Evolutionary conservation across 306 rosid genomes (phyloP), one percentile per base, ranked within the genome.

Genomic region (Elaeagnus macrophylla): DNA sequence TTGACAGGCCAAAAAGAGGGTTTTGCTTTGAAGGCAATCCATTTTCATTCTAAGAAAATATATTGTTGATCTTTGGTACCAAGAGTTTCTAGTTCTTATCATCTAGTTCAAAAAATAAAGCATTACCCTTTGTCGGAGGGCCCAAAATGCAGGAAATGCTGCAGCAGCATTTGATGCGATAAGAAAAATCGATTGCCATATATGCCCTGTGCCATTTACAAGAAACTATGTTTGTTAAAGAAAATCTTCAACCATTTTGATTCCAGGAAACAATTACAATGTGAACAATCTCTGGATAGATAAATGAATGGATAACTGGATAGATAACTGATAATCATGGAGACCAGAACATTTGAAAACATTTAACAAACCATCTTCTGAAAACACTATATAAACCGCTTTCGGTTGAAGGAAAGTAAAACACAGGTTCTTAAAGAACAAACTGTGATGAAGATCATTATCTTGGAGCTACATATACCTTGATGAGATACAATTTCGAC

Each of bases 101-200:
- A 42, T 49, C 47, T 16, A 45, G 39, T 51, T 17, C 7, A 20
- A 61, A 57, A 50, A 57, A 35, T 45, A 10, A 56, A 72, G 45
- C 63, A 57, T 54, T 75, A 84, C 99, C 95, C 77, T 91, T 59
- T 78, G 82, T 57, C 79, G 79, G 66, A 91, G 96, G 49, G 96
- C 81, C 95, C 96, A 84, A 64, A 73, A 80, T 10, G 99, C 96
- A 48, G 99, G 99, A 67, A 91, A 78, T 66, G 71, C 70, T 53
- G 95, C 95, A 4, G 95, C 96, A 43, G 79, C 89, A 69, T 91
- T 91, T 47, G 99, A 91, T 11, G 74, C 88, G 15, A 91, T 81
- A 48, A 91, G 96, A 75, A 75, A 72, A 57, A 91, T 58, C 10
- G 99, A 78, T 67, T 87, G 99, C 81, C 79, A 53, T 50, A 82